These are phyloP conservation scores for Penicillium lagena DNA, from an alignment of 495 filamentous ascomycete genomes.

Conservation along the genomic window DNA sequence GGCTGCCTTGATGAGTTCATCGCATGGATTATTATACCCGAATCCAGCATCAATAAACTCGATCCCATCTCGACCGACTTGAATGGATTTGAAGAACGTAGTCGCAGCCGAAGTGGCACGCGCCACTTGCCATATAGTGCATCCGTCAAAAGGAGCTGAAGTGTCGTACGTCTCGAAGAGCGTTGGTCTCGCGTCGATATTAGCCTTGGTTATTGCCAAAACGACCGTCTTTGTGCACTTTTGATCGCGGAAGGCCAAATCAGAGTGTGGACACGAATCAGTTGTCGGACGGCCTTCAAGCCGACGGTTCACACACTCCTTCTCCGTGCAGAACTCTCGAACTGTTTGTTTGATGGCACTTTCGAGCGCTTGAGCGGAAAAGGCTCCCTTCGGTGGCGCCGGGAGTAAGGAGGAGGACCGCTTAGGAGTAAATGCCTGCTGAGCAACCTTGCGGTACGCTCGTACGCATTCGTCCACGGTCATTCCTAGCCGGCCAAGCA, in stretches of 20 bases:
- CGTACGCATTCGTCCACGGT: constrained; percentile 43
- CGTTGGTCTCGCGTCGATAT: constrained; percentile 14
- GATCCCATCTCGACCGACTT: constrained; percentile 6
- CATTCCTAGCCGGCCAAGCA: constrained; percentile 49
- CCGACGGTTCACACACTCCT: constrained; percentile 2
- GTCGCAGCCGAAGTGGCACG: constrained; percentile 48
- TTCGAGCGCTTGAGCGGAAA: constrained; percentile 10
- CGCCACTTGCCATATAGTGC: constrained; percentile 43
- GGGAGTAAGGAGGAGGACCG: not conserved
- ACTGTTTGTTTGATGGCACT: constrained; percentile 3
- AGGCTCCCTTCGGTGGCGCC: not conserved
- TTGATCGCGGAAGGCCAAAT: constrained; percentile 5
- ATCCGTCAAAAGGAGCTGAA: constrained; percentile 14
- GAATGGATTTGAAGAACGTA: constrained; percentile 38
- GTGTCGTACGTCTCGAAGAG: constrained; percentile 24
- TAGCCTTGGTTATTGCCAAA: constrained; percentile 26
- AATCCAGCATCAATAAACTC: constrained; percentile 19
- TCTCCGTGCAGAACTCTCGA: constrained; percentile 3
- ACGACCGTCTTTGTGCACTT: constrained; percentile 34
- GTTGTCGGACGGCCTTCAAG: not conserved
- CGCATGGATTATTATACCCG: constrained; percentile 24
- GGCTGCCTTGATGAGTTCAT: constrained; percentile 16
- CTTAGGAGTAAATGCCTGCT: constrained; percentile 10
- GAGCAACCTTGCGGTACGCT: constrained; percentile 37
- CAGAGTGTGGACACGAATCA: not conserved